Evolutionary conservation across 108 stramenopile genomes (phyloP).

Genomic region (Cylindrotheca fusiformis): DNA sequence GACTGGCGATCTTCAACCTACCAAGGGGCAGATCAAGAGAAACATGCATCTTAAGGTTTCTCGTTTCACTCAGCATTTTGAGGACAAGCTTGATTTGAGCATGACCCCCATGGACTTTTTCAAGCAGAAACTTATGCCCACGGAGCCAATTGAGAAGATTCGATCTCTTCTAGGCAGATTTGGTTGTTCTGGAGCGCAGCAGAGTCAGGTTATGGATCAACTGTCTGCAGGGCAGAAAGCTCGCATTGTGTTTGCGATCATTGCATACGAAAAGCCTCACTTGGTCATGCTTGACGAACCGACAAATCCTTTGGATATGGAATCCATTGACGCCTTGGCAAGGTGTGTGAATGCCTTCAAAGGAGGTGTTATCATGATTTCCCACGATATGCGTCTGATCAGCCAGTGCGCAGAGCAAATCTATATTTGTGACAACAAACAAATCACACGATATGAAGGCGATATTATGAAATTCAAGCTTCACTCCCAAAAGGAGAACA

Average conservation of each 20-base stretch:
- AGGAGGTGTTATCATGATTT: conserved; percentile 98
- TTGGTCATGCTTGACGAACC: conserved; percentile 98
- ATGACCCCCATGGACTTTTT: conserved; percentile 97
- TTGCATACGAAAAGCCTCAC: conserved; percentile 95
- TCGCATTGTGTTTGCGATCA: conserved; percentile 96
- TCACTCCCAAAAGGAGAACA: conserved; percentile 79
- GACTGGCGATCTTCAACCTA: conserved; percentile 85
- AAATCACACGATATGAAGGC: conserved; percentile 82
- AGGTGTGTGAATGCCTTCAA: conserved; percentile 93
- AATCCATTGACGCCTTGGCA: conserved; percentile 96
- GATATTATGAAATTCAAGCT: conserved; percentile 96
- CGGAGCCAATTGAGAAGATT: conserved; percentile 73
- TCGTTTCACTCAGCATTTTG: conserved; percentile 98
- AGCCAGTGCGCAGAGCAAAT: conserved; percentile 97
- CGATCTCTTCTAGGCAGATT: conserved; percentile 89
- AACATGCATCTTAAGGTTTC: conserved; percentile 93
- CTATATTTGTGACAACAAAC: conserved; percentile 93
- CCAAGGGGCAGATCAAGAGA: conserved; percentile 89
- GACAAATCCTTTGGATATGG: conserved; percentile 94
- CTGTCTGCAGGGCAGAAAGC: conserved; percentile 96
- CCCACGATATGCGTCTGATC: conserved; percentile 99
- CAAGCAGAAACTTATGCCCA: conserved; percentile 86
- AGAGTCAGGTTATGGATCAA: conserved; percentile 83
- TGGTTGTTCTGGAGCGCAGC: conserved; percentile 90
- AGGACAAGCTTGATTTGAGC: conserved; percentile 93